These are phyloP conservation scores for Rhododendron ovatum DNA, from an alignment of 148 eudicot species.

Conservation along the genomic window DNA sequence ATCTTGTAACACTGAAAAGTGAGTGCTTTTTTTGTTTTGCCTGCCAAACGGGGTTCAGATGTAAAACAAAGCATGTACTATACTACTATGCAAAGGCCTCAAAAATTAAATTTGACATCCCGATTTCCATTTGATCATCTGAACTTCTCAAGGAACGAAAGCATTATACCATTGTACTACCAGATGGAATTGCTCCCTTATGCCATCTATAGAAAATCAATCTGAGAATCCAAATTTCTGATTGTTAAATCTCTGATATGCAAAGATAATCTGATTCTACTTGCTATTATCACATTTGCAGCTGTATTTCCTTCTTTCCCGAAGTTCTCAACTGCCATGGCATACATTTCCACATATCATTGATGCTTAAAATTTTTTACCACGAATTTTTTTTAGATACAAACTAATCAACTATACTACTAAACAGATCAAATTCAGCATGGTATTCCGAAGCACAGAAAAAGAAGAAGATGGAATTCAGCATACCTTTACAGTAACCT, in stretches of 20 bases:
- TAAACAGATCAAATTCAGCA: background rate
- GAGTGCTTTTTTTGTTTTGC: background rate
- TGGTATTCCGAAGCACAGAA: too few species aligned
- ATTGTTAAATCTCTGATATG: background rate
- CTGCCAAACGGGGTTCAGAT: background rate
- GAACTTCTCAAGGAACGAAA: background rate
- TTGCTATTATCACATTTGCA: background rate
- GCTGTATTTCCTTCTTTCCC: background rate
- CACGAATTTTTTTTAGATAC: background rate
- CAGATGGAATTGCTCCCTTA: background rate
- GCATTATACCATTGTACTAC: background rate
- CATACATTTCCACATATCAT: background rate
- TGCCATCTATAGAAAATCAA: background rate
- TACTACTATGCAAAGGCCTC: background rate
- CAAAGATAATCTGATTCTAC: background rate
- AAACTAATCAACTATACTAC: background rate
- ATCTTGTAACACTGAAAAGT: background rate
- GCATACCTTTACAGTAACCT: slow-evolving; percentile 68
- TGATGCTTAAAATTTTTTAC: background rate
- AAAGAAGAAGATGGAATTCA: too few species aligned
- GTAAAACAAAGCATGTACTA: background rate
- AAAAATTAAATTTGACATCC: background rate
- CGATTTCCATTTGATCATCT: background rate
- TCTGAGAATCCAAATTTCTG: background rate
- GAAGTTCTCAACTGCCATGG: background rate